Base-by-base conservation (phyloP, 108 stramenopile species). In the Nitzschia palea region DNA sequence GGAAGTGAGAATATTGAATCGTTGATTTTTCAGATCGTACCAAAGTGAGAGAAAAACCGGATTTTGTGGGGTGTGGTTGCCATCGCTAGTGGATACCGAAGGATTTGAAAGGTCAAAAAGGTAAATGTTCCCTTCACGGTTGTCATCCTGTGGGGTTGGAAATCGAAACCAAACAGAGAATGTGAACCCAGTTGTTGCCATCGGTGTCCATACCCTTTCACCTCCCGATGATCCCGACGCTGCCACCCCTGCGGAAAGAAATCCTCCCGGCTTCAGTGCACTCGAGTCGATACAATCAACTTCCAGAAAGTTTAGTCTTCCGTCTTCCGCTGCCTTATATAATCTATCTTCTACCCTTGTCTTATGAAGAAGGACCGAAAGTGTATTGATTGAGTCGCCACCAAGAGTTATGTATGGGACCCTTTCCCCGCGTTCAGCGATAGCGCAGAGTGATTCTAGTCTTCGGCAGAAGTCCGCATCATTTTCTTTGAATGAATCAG, bases 131-230 rank as follows among this genome's bases (percentile, higher is more conserved):
- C 83, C 79, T 51, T 73, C 71, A 0, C 74, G 70, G 37, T 65
- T 81, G 48, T 79, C 80, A 45, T 83, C 80, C 23, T 65, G 56
- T 44, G 78, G 62, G 31, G 78, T 77, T 12, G 78, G 74, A 54
- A 78, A 85, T 35, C 87, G 75, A 48, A 94, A 67, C 92, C 93
- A 94, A n/a, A 73, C 57, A 14, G 88, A 89, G 44, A 77, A 94
- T 8, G 88, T 82, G 57, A 91, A 94, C 9, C 89, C 93, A 18
- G 78, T 75, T 32, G 74, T 85, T 2, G 73, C 60, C 58, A 89
- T 74, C 2, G 92, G 87, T 30, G 78, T 80, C 89, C 89, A 90
- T 44, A 94, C 55, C 23, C 74, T 59, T 48, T 80, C 84, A 43
- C 71, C 82, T 44, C 72, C 68, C 20, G 74, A 71, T 18, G 84